These are phyloP conservation scores for Xylaria cubensis DNA, from an alignment of 495 filamentous ascomycete species.

Conservation along the genomic window DNA sequence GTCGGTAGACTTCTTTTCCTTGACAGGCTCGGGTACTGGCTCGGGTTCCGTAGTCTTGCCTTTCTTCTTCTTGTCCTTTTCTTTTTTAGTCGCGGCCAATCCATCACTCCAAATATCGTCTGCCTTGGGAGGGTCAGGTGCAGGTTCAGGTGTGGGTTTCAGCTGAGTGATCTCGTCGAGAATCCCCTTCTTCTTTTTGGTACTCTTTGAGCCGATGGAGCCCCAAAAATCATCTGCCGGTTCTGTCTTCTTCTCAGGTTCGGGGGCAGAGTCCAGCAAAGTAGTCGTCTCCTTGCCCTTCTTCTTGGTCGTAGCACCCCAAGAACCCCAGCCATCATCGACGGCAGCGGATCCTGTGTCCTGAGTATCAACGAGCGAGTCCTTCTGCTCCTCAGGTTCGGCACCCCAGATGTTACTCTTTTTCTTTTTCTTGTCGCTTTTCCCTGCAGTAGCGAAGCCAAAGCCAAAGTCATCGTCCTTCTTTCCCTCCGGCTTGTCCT, in stretches of 20 bases:
- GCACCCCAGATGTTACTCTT: constrained; percentile 40
- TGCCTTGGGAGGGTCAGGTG: constrained; percentile 21
- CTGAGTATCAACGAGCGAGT: constrained; percentile 29
- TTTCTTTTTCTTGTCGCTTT: constrained; percentile 51
- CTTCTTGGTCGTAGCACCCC: constrained; percentile 45
- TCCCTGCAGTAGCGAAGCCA: constrained; percentile 38
- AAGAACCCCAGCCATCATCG: constrained; percentile 40
- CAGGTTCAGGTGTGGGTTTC: constrained; percentile 33
- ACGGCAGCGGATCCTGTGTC: constrained; percentile 26
- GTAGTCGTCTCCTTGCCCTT: constrained; percentile 43
- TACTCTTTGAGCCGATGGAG: constrained; percentile 34
- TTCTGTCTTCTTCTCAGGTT: constrained; percentile 23
- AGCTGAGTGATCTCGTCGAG: constrained; percentile 35
- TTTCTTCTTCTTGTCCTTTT: constrained; percentile 29
- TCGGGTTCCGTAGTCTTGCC: neutral
- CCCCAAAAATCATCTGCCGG: constrained; percentile 31
- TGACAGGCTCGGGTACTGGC: constrained; percentile 26
- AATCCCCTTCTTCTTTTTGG: constrained; percentile 34
- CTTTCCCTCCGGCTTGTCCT: constrained; percentile 37
- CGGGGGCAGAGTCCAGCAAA: constrained; percentile 23
- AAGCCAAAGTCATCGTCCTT: constrained; percentile 43
- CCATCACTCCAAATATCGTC: constrained; percentile 34
- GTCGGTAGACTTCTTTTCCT: constrained; percentile 32
- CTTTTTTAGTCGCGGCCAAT: constrained; percentile 37
- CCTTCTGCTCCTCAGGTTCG: constrained; percentile 41